Conservation (phyloP, 176 grass and related monocot species). For the Saccharum spontaneum region DNA sequence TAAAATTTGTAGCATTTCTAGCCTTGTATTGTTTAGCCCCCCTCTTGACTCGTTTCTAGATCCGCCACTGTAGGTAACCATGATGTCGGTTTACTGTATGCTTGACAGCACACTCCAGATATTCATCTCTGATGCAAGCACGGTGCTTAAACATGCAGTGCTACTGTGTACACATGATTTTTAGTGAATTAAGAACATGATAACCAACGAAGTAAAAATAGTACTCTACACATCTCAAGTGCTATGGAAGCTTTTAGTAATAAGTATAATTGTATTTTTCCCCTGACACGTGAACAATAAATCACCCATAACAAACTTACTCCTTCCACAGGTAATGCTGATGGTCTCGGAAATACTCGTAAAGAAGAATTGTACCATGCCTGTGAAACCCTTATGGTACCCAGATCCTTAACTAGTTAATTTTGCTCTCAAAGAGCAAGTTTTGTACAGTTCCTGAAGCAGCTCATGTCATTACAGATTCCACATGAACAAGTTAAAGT, state of each 20-base stretch:
- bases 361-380: conserved; percentile 73
- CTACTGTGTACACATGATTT: neutral
- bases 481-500: conserved; percentile 66
- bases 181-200: too few species aligned
- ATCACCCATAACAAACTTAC: neutral
- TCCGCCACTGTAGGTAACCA: neutral
- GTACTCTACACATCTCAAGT: neutral
- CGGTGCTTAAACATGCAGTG: neutral
- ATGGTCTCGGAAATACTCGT: conserved; percentile 78
- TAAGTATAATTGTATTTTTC: neutral
- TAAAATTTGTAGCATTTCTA: too few species aligned
- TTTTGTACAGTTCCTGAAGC: neutral
- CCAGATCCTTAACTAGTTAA: neutral
- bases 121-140: neutral
- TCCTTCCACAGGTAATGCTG: conserved; percentile 62
- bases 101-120: neutral
- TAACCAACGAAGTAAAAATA: neutral
- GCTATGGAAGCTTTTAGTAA: neutral
- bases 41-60: too few species aligned
- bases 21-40: too few species aligned
- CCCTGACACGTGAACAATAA: neutral
- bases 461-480: conserved; percentile 44
- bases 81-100: neutral
- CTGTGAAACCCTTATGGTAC: conserved; percentile 61
- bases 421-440: neutral